A percentile compares a stretch with the other conserved stretches of the same genome.
These are phyloP conservation scores for Aspergillus oerlinghausenensis DNA, from an alignment of 2,329 filamentous ascomycete species.

Conservation along the genomic window DNA sequence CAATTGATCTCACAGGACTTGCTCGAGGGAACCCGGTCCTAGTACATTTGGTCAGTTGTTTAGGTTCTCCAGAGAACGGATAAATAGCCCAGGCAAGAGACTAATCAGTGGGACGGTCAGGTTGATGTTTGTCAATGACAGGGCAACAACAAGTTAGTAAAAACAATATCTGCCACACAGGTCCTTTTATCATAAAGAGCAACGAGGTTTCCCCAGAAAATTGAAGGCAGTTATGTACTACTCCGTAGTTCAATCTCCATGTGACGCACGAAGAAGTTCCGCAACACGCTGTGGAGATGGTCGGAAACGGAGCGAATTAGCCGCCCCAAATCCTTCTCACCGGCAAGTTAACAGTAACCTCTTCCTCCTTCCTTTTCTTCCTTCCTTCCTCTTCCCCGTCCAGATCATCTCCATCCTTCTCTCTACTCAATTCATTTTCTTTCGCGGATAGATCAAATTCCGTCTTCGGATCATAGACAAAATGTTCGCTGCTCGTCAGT, in stretches of 20 bases:
- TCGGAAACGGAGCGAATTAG: conserved; percentile 21
- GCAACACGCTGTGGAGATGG: conserved; percentile 9
- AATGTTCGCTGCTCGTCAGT: conserved; percentile 69
- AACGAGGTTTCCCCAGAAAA: neutral
- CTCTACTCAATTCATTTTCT: conserved; percentile 3
- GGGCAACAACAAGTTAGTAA: neutral
- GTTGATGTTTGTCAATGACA: neutral
- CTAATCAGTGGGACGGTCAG: neutral
- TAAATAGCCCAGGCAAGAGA: neutral
- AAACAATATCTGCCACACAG: neutral
- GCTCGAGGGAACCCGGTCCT: neutral
- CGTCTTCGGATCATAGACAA: conserved; percentile 30
- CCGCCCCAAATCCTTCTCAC: conserved; percentile 17
- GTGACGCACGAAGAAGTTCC: conserved; percentile 4
- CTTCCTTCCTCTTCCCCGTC: conserved; percentile 5
- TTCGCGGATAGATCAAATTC: conserved; percentile 10
- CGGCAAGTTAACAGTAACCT: conserved; percentile 12
- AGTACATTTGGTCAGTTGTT: neutral
- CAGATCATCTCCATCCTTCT: conserved; percentile 5
- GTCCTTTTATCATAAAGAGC: neutral
- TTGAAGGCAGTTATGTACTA: neutral
- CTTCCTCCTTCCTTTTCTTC: conserved; percentile 15
- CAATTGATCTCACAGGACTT: neutral
- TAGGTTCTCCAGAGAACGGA: neutral
- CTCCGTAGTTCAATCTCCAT: neutral